A percentile compares a stretch with the other conserved stretches of the same genome.
Evolutionary conservation across 768 basidiomycete genomes (phyloP).

Genomic region (Suillus weaverae): DNA sequence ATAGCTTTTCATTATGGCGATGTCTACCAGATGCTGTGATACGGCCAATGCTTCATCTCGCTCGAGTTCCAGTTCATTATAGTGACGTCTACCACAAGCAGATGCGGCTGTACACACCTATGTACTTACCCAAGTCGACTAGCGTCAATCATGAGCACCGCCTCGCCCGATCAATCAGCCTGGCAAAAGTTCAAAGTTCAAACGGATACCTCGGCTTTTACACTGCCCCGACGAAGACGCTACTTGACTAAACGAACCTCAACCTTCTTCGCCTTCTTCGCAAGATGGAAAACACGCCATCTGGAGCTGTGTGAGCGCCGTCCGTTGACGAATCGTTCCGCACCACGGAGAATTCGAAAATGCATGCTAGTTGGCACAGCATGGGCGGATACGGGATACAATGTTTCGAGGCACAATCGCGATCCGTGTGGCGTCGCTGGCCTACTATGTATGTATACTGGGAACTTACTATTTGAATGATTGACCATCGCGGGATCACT

Average conservation of each 20-base stretch:
- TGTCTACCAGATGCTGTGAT: background rate
- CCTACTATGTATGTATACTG: background rate
- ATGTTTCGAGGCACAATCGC: constrained; percentile 2
- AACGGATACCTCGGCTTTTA: background rate
- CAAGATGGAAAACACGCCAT: constrained; percentile 1
- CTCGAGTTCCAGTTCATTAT: background rate
- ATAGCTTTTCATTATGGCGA: background rate
- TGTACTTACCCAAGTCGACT: background rate
- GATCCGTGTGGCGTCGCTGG: background rate
- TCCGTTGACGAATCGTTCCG: background rate
- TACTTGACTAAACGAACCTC: background rate
- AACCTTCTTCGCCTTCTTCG: background rate
- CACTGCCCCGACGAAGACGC: constrained; percentile 8
- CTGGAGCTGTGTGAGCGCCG: background rate
- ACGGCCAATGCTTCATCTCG: background rate
- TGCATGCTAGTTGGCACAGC: background rate
- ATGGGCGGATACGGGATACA: background rate
- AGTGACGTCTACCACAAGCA: background rate
- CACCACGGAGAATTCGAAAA: background rate
- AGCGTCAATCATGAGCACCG: background rate
- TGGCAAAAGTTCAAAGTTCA: constrained; percentile 1
- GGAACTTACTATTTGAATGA: background rate
- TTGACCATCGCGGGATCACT: background rate
- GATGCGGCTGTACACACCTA: background rate
- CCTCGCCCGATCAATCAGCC: background rate